Evolutionary conservation across 108 stramenopile genomes (phyloP).

Genomic region (Epipyxis sp.): DNA sequence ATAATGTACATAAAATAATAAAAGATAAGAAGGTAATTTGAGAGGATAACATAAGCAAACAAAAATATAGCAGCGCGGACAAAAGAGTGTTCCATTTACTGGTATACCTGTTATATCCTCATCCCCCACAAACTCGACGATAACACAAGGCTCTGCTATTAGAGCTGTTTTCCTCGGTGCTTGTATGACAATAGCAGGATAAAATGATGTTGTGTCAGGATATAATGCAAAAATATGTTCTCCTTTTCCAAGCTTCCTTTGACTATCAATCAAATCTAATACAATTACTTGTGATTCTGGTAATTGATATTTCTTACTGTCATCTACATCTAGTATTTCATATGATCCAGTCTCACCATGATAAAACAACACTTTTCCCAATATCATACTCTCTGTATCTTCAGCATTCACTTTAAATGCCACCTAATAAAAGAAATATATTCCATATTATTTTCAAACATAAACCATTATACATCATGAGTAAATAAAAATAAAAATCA

Average conservation of each 20-base stretch:
- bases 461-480: no score
- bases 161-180: slow-evolving; percentile 11
- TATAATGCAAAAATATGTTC: slow-evolving; percentile 6
- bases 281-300: neutral
- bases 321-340: slow-evolving; percentile 22
- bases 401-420: neutral
- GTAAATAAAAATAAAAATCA: no score
- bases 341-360: neutral
- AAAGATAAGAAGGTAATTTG: no score
- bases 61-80: no score
- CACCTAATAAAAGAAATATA: neutral
- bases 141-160: neutral
- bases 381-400: neutral
- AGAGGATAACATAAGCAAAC: no score
- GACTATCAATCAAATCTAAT: neutral
- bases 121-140: slow-evolving; percentile 10
- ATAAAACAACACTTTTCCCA: neutral
- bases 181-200: neutral
- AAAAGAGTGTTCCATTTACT: no score
- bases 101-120: neutral
- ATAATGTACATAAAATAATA: no score
- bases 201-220: slow-evolving; percentile 9
- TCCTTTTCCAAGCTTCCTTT: neutral
- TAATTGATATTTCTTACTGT: neutral
- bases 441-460: no score